These are phyloP conservation scores for Saccharomyces mikatae DNA, from an alignment of 805 yeast genomes.

Conservation along the genomic window DNA sequence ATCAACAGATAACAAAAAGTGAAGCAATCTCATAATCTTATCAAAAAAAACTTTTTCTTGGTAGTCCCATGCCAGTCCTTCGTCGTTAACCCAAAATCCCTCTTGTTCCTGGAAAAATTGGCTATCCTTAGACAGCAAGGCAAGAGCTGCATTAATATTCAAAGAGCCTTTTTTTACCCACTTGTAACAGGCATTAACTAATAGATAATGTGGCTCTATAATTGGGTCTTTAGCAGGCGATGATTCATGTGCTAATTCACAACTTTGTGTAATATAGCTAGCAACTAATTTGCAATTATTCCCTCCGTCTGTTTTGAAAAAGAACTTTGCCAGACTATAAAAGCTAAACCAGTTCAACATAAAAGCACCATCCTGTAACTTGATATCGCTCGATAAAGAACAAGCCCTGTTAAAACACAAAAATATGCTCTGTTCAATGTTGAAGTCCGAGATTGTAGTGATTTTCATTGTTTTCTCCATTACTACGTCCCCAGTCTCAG, in stretches of 20 bases:
- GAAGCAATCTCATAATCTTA: constrained; percentile 39
- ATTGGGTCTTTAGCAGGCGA: constrained; percentile 43
- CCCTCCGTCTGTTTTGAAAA: constrained; percentile 39
- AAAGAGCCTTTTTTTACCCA: constrained; percentile 36
- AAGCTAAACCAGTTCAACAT: constrained; percentile 50
- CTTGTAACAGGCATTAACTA: constrained; percentile 54
- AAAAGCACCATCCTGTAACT: constrained; percentile 9
- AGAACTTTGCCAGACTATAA: constrained; percentile 51
- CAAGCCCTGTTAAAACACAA: constrained; percentile 19
- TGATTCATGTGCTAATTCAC: constrained; percentile 32
- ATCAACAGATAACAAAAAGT: constrained; percentile 47
- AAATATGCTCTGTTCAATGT: constrained; percentile 25
- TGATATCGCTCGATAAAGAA: constrained; percentile 19
- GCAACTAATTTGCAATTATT: constrained; percentile 7
- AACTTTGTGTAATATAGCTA: constrained; percentile 37
- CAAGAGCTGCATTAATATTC: constrained; percentile 32
- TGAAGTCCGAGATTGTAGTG: constrained; percentile 21
- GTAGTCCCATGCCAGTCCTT: constrained; percentile 5
- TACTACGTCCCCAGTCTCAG: constrained; percentile 13
- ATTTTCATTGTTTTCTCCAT: constrained; percentile 5
- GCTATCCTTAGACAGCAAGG: constrained; percentile 34
- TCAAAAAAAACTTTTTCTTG: constrained; percentile 30
- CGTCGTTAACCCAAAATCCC: constrained; percentile 20
- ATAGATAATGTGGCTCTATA: constrained; percentile 70
- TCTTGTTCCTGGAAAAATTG: constrained; percentile 19